Base-by-base conservation (phyloP, 331 rosid genomes). In the Acacia pycnantha region DNA sequence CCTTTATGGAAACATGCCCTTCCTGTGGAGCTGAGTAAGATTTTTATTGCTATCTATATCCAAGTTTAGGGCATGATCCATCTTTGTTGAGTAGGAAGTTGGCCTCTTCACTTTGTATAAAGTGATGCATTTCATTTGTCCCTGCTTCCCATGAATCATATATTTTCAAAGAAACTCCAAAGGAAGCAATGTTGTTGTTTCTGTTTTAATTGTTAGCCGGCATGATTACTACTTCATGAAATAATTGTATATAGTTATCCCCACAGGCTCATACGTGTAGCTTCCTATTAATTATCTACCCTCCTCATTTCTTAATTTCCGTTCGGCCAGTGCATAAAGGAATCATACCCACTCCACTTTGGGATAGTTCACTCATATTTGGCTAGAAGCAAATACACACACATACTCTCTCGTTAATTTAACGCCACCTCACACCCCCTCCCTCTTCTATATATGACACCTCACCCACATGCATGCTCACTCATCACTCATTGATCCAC, bases 1-100 rank as follows among this genome's bases (percentile, higher is more conserved):
- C 98, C 74, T 95, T 95, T 85, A 90, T 93, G 98, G 98, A 95
- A 86, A 87, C 89, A 69, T 95, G 98, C 86, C 93, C 93, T 81
- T 90, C 93, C 35, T 95, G 98, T 85, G 98, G 97, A 83, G 82
- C 74, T 0, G 98, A 95, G 98, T 95, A 91, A 82, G 97, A 14
- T 78, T 83, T 81, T 81, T 50, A 65, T 79, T 79, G 29, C 66
- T 73, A 44, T 46, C 62, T n/a, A 43, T 24, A 53, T 48, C 70
- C 62, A 46, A 68, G 24, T 81, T 65, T 74, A 53, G 26, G 74
- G 70, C 21, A 11, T 26, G 37, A 54, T 26, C 44, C 54, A 27
- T 29, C 51, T 67, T 80, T 24, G 53, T 19, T 56, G 21, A 33
- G 19, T 70, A 58, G 53, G 51, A 41, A 74, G 27, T 64, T 70